Evolutionary conservation across 148 eudicot species (phyloP).

Genomic region (Rhododendron molle): DNA sequence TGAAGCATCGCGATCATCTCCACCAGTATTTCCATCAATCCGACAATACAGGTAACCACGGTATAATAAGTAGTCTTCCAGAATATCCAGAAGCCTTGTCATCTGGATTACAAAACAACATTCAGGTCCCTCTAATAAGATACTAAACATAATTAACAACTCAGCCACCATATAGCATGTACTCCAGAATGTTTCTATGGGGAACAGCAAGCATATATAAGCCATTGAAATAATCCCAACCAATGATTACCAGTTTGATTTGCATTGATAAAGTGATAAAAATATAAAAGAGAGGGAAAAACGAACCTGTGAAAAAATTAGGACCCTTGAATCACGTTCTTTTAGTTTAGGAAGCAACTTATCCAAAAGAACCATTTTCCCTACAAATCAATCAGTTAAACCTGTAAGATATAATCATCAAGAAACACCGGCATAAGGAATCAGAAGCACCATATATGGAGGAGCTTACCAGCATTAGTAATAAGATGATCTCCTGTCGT

Average conservation of each 20-base stretch:
- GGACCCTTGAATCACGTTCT: conserved; percentile 94
- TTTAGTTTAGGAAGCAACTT: conserved; percentile 95
- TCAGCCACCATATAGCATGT: background rate
- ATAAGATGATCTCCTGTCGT: conserved; percentile 91
- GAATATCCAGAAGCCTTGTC: conserved; percentile 95
- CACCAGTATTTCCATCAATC: conserved; percentile 98
- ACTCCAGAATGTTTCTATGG: background rate
- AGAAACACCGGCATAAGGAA: background rate
- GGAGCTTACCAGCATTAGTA: conserved; percentile 72
- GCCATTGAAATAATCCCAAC: background rate
- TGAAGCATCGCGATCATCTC: conserved; percentile 98
- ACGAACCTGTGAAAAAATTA: conserved; percentile 90
- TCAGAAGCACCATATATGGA: background rate
- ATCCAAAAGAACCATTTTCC: conserved; percentile 95
- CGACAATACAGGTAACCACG: conserved; percentile 90
- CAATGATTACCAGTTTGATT: background rate
- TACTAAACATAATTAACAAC: background rate
- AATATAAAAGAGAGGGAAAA: background rate
- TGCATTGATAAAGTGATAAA: background rate
- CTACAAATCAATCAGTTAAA: conserved; percentile 27
- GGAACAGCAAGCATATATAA: background rate
- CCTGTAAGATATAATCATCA: background rate
- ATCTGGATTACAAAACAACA: conserved; percentile 42
- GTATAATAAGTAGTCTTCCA: conserved; percentile 87
- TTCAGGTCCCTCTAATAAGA: conserved; percentile 2